These are phyloP conservation scores for Pouteria glomerata DNA, from an alignment of 148 eudicot genomes.

Conservation along the genomic window DNA sequence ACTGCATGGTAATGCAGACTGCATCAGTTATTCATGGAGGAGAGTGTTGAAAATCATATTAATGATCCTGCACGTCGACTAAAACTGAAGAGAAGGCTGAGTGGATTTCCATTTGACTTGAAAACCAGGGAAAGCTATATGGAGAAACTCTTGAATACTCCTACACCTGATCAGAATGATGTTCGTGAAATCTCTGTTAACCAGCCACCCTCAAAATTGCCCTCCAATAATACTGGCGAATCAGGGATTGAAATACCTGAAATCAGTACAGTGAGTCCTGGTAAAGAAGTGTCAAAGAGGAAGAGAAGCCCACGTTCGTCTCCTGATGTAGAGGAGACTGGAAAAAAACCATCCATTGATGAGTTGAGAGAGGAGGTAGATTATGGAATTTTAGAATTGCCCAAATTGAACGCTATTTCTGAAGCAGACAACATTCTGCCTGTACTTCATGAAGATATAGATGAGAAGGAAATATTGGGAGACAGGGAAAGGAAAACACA, in stretches of 20 bases:
- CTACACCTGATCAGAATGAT: slow-evolving; percentile 53
- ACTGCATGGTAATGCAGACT: slow-evolving; percentile 50
- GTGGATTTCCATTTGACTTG: slow-evolving; percentile 58
- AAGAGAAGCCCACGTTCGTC: slow-evolving; percentile 37
- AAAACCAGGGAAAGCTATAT: slow-evolving; percentile 67
- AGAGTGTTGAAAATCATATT: slow-evolving; percentile 66
- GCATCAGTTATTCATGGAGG: slow-evolving; percentile 88
- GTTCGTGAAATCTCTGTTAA: slow-evolving; percentile 47
- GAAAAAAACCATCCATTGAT: slow-evolving; percentile 25
- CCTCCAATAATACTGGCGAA: slow-evolving; percentile 25
- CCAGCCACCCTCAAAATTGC: slow-evolving; percentile 34
- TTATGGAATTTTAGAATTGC: slow-evolving; percentile 17
- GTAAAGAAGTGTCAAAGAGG: slow-evolving; percentile 28
- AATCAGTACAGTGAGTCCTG: slow-evolving; percentile 40
- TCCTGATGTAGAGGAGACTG: slow-evolving; percentile 28
- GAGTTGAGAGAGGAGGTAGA: slow-evolving; percentile 24
- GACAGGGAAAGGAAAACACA: slow-evolving; percentile 40
- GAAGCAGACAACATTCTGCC: slow-evolving; percentile 21
- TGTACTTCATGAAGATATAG: slow-evolving; percentile 19
- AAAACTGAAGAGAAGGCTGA: slow-evolving; percentile 79
- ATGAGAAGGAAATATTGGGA: slow-evolving; percentile 36
- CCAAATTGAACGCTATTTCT: slow-evolving; percentile 15
- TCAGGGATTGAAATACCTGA: slow-evolving; percentile 49
- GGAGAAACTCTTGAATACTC: slow-evolving; percentile 61
- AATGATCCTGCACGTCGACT: slow-evolving; percentile 69